Base-by-base conservation (phyloP, 768 basidiomycete genomes). In the Strobilomyces echinocephalus region DNA sequence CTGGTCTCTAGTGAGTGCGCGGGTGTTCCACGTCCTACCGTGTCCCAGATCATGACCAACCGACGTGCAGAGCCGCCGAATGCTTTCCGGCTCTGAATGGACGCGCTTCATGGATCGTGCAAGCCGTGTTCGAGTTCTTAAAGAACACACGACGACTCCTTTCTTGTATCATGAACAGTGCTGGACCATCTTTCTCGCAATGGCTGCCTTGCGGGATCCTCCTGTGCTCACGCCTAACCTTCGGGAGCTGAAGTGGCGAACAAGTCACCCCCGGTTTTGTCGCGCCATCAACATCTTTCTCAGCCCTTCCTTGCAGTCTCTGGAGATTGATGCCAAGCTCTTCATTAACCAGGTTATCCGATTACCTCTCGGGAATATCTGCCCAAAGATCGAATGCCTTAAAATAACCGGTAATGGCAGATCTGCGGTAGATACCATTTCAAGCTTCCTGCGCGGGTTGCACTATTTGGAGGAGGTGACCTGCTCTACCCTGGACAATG, bases 201-300 rank as follows among this genome's bases (percentile, higher is more conserved):
- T 63, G 39, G 56, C 56, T 15, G 30, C 50, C 18, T 53, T 58
- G 38, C 61, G 61, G 24, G 40, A 56, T 14, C 58, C 53, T 30
- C 45, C 53, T 26, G 24, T 65, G 15, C 63, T 65, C 53, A 65
- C 63, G 1, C 63, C 63, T 7, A 58, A 60, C 39, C 63, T 65
- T 34, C 64, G 51, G 38, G 36, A 55, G 21, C 51, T 65, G 14
- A 50, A 55, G 50, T 65, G 63, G 63, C 50, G 48, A 18, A 28
- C 58, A 16, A 44, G 8, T 28, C 34, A 41, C n/a, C 43, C 24
- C 5, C 18, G 30, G 1, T 20, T 52, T 14, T 20, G 28, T 31
- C 33, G 52, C 0, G 54, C 38, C 2, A 55, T 65, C 53, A 66
- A 63, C n/a, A 55, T 63, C 31, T 60, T 65, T n/a, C 48, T 65